Base-by-base conservation (phyloP, 768 basidiomycete species). In the Lactarius psammicola region DNA sequence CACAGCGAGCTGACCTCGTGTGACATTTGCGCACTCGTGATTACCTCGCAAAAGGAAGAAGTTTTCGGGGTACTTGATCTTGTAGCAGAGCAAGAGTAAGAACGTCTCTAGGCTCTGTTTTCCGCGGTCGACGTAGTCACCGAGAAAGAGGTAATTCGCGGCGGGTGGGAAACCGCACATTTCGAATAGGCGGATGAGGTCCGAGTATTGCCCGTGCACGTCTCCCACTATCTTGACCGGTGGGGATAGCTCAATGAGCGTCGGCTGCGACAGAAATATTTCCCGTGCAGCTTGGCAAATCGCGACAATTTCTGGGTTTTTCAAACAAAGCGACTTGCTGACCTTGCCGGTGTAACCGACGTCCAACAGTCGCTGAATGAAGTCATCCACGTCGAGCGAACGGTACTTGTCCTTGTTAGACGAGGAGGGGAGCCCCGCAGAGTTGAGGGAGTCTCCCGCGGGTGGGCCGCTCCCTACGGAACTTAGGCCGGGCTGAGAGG, bases 181-280 rank as follows among this genome's bases (percentile, higher is more conserved):
- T 78, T 98, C 97, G 73, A 99, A 99, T 55, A 99, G 79, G 60
- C 97, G 90, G 72, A 98, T 98, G 72, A 99, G 87, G 82, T 99
- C 97, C 59, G 92, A 93, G 77, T 98, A 99, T 80, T 99, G 97
- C 8, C 97, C 97, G 74, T 99, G 97, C 7, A 98, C 95, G 77
- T 99, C 97, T 31, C 97, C 97, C 20, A 98, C 97, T 69, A 99
- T 98, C 84, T 98, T 99, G 71, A 99, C 97, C 31, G 97, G 96
- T 10, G 97, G 97, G 6, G 91, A 93, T 58, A 99, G 84, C 77
- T 99, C 97, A 74, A 99, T 89, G 70, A 99, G 87, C 4, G 96
- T 98, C 10, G 97, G 97, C 75, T 99, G 97, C 74, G 85, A 87
- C 68, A 99, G 87, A 74, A 98, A 96, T 56, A 98, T 92, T 70